Percentiles rank a stretch among this genome's conserved stretches.
Evolutionary conservation across 2,329 filamentous ascomycete species (phyloP).

Genomic region (Penicillium sclerotigenum): DNA sequence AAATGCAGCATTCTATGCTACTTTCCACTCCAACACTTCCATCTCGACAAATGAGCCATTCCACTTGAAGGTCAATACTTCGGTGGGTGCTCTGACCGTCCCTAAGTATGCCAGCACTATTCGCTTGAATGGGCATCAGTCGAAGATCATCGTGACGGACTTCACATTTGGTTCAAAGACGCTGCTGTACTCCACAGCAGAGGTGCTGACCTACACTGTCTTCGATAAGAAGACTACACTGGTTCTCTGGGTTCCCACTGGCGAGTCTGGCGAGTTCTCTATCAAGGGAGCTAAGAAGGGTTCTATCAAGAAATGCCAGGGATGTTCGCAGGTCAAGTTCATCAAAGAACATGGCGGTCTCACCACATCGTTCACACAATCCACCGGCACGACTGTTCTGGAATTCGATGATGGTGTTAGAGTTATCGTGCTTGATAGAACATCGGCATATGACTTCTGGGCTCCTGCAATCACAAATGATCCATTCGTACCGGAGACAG

Average conservation of each 20-base stretch:
- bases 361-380: constrained; percentile 50
- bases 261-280: constrained; percentile 55
- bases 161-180: constrained; percentile 54
- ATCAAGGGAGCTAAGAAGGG: constrained; percentile 43
- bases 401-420: constrained; percentile 46
- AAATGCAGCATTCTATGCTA: constrained; percentile 58
- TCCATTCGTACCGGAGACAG: constrained; percentile 45
- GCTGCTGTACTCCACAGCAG: constrained; percentile 55
- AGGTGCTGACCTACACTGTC: constrained; percentile 52
- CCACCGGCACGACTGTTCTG: constrained; percentile 48
- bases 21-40: constrained; percentile 54
- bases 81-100: constrained; percentile 53
- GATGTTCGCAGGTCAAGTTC: constrained; percentile 45
- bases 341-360: constrained; percentile 42
- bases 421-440: constrained; percentile 54
- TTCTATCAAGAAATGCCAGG: constrained; percentile 38
- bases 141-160: constrained; percentile 61
- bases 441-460: constrained; percentile 57
- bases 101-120: constrained; percentile 51
- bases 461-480: constrained; percentile 51
- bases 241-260: constrained; percentile 54
- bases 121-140: constrained; percentile 58
- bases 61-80: constrained; percentile 56
- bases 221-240: constrained; percentile 49
- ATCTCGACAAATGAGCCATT: constrained; percentile 53